These are phyloP conservation scores for Biancaea sappan DNA, from an alignment of 306 rosid species.

Conservation along the genomic window DNA sequence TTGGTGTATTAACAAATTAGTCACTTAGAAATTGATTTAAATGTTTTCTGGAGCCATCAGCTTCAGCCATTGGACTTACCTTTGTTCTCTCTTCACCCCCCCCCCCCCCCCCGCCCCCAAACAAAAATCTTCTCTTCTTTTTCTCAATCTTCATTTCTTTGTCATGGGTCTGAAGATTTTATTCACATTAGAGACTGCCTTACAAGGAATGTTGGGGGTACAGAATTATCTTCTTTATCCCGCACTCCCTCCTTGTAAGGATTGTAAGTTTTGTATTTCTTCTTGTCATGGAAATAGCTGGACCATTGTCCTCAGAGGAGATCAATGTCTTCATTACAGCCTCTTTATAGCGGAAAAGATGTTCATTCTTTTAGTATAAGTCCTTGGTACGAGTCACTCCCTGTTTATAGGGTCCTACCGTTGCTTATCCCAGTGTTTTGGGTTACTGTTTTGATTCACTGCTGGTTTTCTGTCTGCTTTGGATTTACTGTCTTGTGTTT, in stretches of 20 bases:
- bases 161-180: not conserved
- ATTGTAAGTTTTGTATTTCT: not conserved
- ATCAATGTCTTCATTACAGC: not conserved
- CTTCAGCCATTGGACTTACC: not conserved
- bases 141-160: not conserved
- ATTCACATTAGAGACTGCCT: not conserved
- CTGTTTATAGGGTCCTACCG: too few species aligned
- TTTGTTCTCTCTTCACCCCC: not conserved
- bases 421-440: too few species aligned
- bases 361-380: not conserved
- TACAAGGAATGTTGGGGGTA: not conserved
- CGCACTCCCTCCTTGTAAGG: not conserved
- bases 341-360: too few species aligned
- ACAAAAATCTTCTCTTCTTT: not conserved
- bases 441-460: not conserved
- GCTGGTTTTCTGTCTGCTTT: too few species aligned
- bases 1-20: not conserved
- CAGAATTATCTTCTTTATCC: not conserved
- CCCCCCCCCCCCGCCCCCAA: too few species aligned
- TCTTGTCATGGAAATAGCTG: not conserved
- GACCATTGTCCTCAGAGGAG: not conserved
- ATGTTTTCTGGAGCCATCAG: not conserved
- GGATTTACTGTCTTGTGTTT: not conserved
- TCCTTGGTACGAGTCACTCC: too few species aligned
- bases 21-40: not conserved